Base-by-base conservation (phyloP, 148 eudicot genomes). In the Amaranthus hypochondriacus region DNA sequence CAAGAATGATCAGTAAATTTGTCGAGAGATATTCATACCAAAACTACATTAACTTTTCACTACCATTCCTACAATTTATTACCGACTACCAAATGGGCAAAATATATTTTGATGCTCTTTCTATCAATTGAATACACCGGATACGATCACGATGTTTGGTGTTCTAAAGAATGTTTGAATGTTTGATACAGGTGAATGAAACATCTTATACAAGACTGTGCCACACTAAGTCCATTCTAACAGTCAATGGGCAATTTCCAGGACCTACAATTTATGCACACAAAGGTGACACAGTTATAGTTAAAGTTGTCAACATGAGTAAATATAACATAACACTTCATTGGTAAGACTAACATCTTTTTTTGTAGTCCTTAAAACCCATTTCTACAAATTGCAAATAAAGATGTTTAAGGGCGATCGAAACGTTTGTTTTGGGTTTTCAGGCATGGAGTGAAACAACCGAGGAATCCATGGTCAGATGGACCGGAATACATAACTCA, bases 401-500 rank as follows among this genome's bases (percentile, higher is more conserved):
- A 28, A 28, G 39, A 28, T 28, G 39, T 28, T 28, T 28, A 28
- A 28, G 39, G 39, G 39, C 2, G 39, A 28, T 28, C 39, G 39
- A 28, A 55, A 55, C 12, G 13, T 55, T 7, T 55, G 57, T 55
- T 10, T 8, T 5, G 4, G 12, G 9, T 4, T 4, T 5, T 5
- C 13, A 87, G 90, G 90, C 90, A 87, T 57, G 90, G 90, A 43
- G 79, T 81, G 0, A 73, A 74, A 58, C 82, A 77, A 59, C 75
- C 75, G 21, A 76, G 86, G 28, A 76, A 82, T 56, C 90, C 90
- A 56, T 87, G 87, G 90, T 59, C 73, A 1, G 87, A 87, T 47
- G 90, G 90, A 28, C 87, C 87, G 0, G 87, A 80, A 28, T 84
- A 79, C 67, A 72, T 87, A 10, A 81, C 83, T 0, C 87, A 87